A percentile compares a stretch with the other conserved stretches of the same genome.
Conservation (phyloP, 2,329 filamentous ascomycete species). For the Blastomyces parvus region DNA sequence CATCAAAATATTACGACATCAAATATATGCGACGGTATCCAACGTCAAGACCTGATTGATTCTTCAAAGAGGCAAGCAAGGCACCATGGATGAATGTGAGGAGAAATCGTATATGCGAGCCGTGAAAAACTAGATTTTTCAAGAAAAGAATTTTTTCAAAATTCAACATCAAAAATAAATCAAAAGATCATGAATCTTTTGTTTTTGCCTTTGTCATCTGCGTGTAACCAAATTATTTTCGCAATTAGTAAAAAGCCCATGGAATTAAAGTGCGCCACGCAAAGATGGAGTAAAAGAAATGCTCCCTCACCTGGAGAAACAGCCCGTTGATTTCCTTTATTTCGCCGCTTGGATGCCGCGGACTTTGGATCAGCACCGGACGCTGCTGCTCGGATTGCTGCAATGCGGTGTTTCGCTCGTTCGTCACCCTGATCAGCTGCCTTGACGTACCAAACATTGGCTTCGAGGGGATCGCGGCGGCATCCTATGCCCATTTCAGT, state of each 20-base stretch:
- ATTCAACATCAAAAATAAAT: constrained; percentile 3
- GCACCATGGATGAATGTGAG: background rate
- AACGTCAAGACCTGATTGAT: background rate
- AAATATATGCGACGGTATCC: background rate
- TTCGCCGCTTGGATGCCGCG: constrained; percentile 16
- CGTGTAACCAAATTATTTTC: background rate
- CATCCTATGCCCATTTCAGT: constrained; percentile 98
- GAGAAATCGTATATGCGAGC: background rate
- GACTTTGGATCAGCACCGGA: constrained; percentile 39
- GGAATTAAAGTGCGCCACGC: background rate
- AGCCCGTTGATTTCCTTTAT: background rate
- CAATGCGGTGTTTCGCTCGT: constrained; percentile 74
- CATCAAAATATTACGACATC: background rate
- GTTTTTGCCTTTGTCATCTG: constrained; percentile 16
- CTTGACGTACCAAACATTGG: constrained; percentile 97
- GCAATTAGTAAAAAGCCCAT: background rate
- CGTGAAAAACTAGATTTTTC: background rate
- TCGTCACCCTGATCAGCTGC: constrained; percentile 88
- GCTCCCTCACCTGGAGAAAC: background rate
- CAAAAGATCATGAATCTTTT: constrained; percentile 22
- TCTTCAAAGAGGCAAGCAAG: background rate
- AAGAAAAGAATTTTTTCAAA: background rate
- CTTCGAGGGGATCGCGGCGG: constrained; percentile 84
- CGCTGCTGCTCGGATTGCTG: constrained; percentile 77
- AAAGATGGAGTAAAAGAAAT: too few relatives aligned